Base-by-base conservation (phyloP, 2,329 filamentous ascomycete genomes). In the Tolypocladium inflatum region DNA sequence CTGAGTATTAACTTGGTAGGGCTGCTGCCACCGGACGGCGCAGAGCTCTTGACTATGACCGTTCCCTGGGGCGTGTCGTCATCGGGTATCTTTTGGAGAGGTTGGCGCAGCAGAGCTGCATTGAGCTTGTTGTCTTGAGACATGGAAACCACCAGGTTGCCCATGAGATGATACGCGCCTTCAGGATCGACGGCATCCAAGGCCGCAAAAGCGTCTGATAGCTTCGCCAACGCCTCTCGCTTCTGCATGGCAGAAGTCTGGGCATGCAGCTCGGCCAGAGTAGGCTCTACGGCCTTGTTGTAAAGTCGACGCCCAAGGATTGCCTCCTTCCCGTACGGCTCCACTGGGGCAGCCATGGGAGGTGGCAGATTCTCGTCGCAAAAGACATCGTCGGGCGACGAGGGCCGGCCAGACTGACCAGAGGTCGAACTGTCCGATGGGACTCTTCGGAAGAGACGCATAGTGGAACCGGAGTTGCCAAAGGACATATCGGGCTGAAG, bases 401-500 rank as follows among this genome's bases (percentile, higher is more conserved):
- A 61, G 4, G 72, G 68, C 15, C 70, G 65, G 35, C 68, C 70
- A 2, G 72, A 58, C 37, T 76, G 74, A 6, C 75, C 73, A 1
- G 74, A 73, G 7, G 72, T 76, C 26, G 78, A 84, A 64, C 80
- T 78, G 65, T 90, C 89, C 0, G 92, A 94, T 0, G 82, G 81
- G 1, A 96, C 91, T 30, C 93, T 85, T 62, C 90, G 89, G 77
- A 97, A 97, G 56, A 96, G 87, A 57, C 92, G 87, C 63, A 96
- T 90, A 19, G 92, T 96, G 1, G 93, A 97, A 1, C 90, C 90
- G 9, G 87, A 89, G 72, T 97, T 97, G 55, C 93, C 94, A 73
- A 95, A 97, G 7, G 88, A 95, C 78, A 96, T 87, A 67, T 97
- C 91, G 2, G 94, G 82, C 57, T 91, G 91, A 2, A 97, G 80